These are phyloP conservation scores for Dactylellina leptospora DNA, from an alignment of 2,329 filamentous ascomycete genomes.

Conservation along the genomic window DNA sequence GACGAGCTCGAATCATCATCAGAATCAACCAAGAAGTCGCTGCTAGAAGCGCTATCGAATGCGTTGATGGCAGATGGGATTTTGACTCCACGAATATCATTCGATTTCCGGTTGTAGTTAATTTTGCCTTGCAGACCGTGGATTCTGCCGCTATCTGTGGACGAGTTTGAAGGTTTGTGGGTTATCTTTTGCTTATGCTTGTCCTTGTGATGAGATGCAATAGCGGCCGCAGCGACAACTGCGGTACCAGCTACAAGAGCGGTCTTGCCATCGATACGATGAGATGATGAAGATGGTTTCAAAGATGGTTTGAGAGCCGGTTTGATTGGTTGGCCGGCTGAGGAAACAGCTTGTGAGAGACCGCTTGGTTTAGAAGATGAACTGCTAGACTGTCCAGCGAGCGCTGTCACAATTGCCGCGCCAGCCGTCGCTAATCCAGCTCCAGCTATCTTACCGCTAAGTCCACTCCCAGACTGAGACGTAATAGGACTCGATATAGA, in stretches of 20 bases:
- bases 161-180: constrained; percentile 32
- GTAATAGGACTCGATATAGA: constrained; percentile 28
- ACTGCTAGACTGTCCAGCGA: constrained; percentile 38
- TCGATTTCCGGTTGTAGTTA: constrained; percentile 41
- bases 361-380: constrained; percentile 24
- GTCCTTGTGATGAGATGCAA: constrained; percentile 37
- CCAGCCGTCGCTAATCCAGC: constrained; percentile 29
- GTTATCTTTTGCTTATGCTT: constrained; percentile 41
- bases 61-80: constrained; percentile 34
- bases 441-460: constrained; percentile 45
- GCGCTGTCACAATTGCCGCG: constrained; percentile 34
- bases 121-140: constrained; percentile 42
- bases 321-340: background rate
- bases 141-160: constrained; percentile 39
- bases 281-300: constrained; percentile 38
- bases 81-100: constrained; percentile 39
- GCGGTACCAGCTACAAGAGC: constrained; percentile 37
- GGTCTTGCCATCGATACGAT: constrained; percentile 42
- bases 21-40: constrained; percentile 37
- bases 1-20: constrained; percentile 4
- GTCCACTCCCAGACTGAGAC: constrained; percentile 25
- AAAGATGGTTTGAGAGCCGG: constrained; percentile 9
- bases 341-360: constrained; percentile 1
- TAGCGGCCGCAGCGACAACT: constrained; percentile 24
- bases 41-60: constrained; percentile 42